Evolutionary conservation across 768 basidiomycete species (phyloP), one percentile per base, ranked within the genome.

Genomic region (Xerocomus potaroensis): DNA sequence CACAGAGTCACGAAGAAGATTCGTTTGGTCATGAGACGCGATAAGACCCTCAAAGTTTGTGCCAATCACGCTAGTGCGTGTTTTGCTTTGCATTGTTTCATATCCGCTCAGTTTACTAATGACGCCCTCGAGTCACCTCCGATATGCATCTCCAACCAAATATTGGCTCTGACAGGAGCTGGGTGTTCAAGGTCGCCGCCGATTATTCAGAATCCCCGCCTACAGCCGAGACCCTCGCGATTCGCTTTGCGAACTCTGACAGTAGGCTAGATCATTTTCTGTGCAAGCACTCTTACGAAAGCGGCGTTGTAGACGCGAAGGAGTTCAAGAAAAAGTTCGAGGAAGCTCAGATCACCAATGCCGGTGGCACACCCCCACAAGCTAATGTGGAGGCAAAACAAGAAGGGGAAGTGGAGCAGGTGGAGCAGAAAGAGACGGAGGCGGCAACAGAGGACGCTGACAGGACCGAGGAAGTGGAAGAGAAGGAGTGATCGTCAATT

Each of bases 41-140:
- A 99, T 79, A 97, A 97, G 83, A 99, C 96, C 39, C 78, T 92
- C 70, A 98, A 99, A 71, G 94, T 98, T 71, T 98, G 96, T 70
- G 96, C 96, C 48, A 99, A 99, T 75, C 96, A 98, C 72, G 71
- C 81, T 55, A 83, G 96, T 97, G 61, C 72, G 76, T 70, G 10
- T 38, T n/a, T 41, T 12, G 21, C 29, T 30, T 42, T 35, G 16
- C 26, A n/a, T n/a, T 27, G 26, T 27, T 35, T 21, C 19, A 43
- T 11, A 19, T 32, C 40, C 45, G 27, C n/a, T 18, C 35, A 11
- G 8, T 11, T 33, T n/a, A 36, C 43, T 53, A 15, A 55, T 50
- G 18, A 37, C 23, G 31, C 29, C 45, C 30, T 42, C 26, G 57
- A 97, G 95, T 98, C 65, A 71, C 88, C 21, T 51, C 76, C 33